These are phyloP conservation scores for Pascua sp. DNA, from an alignment of 1,284 basidiomycete species.

Conservation along the genomic window DNA sequence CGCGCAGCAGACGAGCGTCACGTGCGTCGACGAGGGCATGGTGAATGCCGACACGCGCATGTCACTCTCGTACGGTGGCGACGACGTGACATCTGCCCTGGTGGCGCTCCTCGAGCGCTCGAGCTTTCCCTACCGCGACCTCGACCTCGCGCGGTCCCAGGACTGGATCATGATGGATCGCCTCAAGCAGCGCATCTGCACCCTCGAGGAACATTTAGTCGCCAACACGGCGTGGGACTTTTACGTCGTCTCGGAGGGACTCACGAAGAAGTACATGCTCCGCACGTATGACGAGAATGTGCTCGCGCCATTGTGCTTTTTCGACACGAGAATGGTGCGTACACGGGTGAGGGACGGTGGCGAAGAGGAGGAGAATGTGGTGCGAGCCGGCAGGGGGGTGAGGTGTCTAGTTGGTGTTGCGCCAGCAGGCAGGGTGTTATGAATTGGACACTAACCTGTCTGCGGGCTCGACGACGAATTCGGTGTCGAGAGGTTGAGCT, in stretches of 20 bases:
- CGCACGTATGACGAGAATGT: slow-evolving; percentile 95
- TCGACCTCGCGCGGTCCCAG: slow-evolving; percentile 69
- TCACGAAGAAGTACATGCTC: slow-evolving; percentile 82
- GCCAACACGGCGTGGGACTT: slow-evolving; percentile 87
- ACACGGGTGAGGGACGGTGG: slow-evolving; percentile 48
- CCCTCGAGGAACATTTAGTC: slow-evolving; percentile 81
- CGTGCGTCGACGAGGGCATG: slow-evolving; percentile 93
- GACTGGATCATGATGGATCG: slow-evolving; percentile 89
- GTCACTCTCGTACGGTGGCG: slow-evolving; percentile 80
- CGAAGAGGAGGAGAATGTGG: no score
- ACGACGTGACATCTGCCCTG: slow-evolving; percentile 88
- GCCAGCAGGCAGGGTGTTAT: no score
- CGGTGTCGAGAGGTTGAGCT: no score
- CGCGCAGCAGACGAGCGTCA: slow-evolving; percentile 74
- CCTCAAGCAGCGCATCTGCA: slow-evolving; percentile 75
- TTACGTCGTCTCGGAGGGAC: slow-evolving; percentile 69
- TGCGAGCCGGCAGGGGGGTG: no score
- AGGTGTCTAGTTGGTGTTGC: slow-evolving; percentile 57
- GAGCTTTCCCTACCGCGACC: slow-evolving; percentile 80
- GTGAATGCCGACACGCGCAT: slow-evolving; percentile 86
- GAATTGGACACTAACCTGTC: no score
- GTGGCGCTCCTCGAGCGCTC: slow-evolving; percentile 75
- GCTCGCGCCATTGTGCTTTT: slow-evolving; percentile 89
- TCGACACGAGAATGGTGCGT: slow-evolving; percentile 80
- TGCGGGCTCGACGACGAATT: no score